These are phyloP conservation scores for Neopestalotiopsis sp. DNA, from an alignment of 2,329 filamentous ascomycete genomes.

Conservation along the genomic window DNA sequence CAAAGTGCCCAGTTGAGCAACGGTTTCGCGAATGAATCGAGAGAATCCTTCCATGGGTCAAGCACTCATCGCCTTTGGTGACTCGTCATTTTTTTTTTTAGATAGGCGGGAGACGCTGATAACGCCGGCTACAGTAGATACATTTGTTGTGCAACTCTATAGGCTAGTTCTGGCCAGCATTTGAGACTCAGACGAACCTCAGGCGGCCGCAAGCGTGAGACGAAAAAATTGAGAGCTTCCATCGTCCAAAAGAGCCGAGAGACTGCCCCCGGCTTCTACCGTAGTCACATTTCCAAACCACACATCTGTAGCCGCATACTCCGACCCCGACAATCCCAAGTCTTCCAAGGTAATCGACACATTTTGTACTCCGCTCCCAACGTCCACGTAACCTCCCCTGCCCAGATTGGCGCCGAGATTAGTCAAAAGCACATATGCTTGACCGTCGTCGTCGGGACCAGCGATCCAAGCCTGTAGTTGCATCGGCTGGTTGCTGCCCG, in stretches of 20 bases:
- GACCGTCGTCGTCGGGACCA: slow-evolving; percentile 24
- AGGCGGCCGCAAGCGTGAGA: neutral
- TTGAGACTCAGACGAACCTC: neutral
- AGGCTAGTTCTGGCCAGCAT: no score
- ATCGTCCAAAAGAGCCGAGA: neutral
- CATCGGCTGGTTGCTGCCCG: slow-evolving; percentile 25
- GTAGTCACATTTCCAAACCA: neutral
- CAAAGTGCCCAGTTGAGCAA: neutral
- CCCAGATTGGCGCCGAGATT: slow-evolving; percentile 33
- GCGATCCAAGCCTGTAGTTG: slow-evolving; percentile 35
- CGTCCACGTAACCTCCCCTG: slow-evolving; percentile 28
- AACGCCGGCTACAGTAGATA: no score
- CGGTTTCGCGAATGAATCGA: no score
- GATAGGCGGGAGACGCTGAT: no score
- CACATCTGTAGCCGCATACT: neutral
- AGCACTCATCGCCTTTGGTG: no score
- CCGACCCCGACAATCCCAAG: slow-evolving; percentile 21
- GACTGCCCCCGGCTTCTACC: neutral
- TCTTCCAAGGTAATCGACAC: slow-evolving; percentile 27
- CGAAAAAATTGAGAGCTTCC: neutral
- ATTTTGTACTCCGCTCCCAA: slow-evolving; percentile 25
- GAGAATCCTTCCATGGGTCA: no score
- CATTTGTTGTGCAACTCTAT: no score
- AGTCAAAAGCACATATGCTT: slow-evolving; percentile 28
- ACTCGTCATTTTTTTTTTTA: no score